phyloP scores from a whole-genome alignment of 345 rosid genomes.

The Theobroma cacao region DNA sequence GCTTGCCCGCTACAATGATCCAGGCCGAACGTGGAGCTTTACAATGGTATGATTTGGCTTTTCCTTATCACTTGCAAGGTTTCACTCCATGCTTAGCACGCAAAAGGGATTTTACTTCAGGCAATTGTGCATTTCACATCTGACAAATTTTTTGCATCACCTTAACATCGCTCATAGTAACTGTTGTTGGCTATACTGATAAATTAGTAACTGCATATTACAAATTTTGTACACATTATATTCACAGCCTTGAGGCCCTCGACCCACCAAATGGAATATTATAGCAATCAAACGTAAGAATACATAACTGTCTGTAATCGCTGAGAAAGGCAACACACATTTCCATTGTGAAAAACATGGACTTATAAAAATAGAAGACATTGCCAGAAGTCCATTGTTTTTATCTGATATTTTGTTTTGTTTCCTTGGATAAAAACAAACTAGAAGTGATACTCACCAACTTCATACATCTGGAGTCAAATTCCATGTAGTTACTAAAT shows the following conservation, averaged over 20 bases:
- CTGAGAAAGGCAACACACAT: too few species aligned
- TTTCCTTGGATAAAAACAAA: too few species aligned
- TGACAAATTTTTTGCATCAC: neutral
- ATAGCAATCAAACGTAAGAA: neutral
- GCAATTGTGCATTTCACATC: neutral
- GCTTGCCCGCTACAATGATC: slow-evolving; percentile 93
- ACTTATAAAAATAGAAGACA: neutral
- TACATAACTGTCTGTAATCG: neutral
- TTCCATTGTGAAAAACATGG: too few species aligned
- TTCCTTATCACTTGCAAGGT: neutral
- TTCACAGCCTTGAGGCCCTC: neutral
- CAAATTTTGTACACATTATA: neutral
- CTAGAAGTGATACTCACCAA: neutral
- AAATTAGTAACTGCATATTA: neutral
- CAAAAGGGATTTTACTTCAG: neutral
- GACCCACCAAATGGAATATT: neutral
- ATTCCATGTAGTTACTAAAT: neutral
- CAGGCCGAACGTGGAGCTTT: slow-evolving; percentile 72
- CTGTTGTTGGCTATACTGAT: neutral
- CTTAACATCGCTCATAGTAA: neutral
- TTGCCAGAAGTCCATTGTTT: neutral
- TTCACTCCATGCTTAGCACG: neutral
- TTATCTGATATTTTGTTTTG: too few species aligned
- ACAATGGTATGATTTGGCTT: slow-evolving; percentile 46
- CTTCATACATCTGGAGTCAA: neutral